Conservation (phyloP, 495 filamentous ascomycete species). For the Podospora conica region DNA sequence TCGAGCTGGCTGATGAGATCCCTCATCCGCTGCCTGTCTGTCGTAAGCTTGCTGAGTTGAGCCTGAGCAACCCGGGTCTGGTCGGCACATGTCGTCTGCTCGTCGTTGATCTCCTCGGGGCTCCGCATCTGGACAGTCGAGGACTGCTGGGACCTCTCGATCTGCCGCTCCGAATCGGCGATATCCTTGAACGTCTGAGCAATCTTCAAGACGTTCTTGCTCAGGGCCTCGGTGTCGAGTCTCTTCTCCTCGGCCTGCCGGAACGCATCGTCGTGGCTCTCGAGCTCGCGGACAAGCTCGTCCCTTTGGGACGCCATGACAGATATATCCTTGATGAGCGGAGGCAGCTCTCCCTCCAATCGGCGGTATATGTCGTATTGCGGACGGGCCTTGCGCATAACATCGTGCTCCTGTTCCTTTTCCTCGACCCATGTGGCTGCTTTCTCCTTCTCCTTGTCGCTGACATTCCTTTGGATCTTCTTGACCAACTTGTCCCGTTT, state of each 20-base stretch:
- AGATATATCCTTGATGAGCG: constrained; percentile 55
- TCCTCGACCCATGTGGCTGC: constrained; percentile 48
- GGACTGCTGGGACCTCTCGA: constrained; percentile 66
- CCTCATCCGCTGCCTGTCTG: constrained; percentile 65
- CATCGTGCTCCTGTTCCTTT: constrained; percentile 49
- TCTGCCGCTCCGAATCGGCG: constrained; percentile 58
- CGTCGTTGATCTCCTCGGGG: constrained; percentile 75
- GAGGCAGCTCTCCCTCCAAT: constrained; percentile 65
- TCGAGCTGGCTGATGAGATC: constrained; percentile 63
- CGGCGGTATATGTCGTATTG: constrained; percentile 69
- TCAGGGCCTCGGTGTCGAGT: constrained; percentile 67
- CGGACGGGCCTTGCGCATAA: constrained; percentile 52
- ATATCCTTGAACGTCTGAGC: constrained; percentile 66
- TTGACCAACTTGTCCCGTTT: constrained; percentile 53
- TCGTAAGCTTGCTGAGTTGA: constrained; percentile 53
- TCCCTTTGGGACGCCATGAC: constrained; percentile 50
- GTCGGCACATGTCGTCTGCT: constrained; percentile 62
- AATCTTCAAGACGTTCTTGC: constrained; percentile 71
- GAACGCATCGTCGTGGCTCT: constrained; percentile 67
- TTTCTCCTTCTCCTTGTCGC: constrained; percentile 47
- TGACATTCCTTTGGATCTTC: constrained; percentile 55
- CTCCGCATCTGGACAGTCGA: constrained; percentile 56
- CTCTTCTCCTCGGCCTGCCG: constrained; percentile 57
- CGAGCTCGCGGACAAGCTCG: constrained; percentile 56
- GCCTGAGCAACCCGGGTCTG: constrained; percentile 57